Base-by-base conservation (phyloP, 257 asterid genomes). In the Petunia axillaris region DNA sequence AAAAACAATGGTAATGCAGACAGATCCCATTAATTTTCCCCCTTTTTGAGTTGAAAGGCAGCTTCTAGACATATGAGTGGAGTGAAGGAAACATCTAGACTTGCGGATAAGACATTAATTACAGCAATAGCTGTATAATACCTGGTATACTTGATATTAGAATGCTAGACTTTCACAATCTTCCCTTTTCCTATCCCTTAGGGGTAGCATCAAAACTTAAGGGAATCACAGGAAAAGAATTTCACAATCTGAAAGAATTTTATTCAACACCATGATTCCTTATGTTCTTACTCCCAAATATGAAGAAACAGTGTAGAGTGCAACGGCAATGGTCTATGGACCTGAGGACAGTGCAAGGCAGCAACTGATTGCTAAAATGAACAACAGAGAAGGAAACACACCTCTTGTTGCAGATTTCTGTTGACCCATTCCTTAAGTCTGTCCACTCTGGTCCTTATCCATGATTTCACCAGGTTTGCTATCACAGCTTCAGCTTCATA, bases 361-460 rank as follows among this genome's bases (percentile, higher is more conserved):
- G 77, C 6, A 25, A 46, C 62, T 15, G 35, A 55, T 14, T 35
- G 15, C 62, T 46, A 48, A 64, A 76, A 44, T 4, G 14, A 67
- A 58, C 25, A 70, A 68, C 57, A 13, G 57, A 25, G 60, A 14
- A 82, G 74, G 41, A 60, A 73, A 77, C 55, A 75, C 85, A 95
- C 98, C 98, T 95, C 99, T 87, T 88, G 97, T 79, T 91, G 96
- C 85, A 89, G 84, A 80, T 83, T 95, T 84, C 99, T 87, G 82
- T 89, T 89, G 82, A 93, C 93, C 99, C 99, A 95, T 85, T 93
- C 98, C 82, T 85, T 64, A 40, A 93, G 88, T 76, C 97, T 89
- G 71, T 93, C 97, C 52, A 92, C 88, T 83, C 99, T 89, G 7
- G 93, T 89, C 79, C 79, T 85, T 83, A 91, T 93, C 99, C 99